Conservation (phyloP, 139 green algal species). For the Chlorella sorokiniana region DNA sequence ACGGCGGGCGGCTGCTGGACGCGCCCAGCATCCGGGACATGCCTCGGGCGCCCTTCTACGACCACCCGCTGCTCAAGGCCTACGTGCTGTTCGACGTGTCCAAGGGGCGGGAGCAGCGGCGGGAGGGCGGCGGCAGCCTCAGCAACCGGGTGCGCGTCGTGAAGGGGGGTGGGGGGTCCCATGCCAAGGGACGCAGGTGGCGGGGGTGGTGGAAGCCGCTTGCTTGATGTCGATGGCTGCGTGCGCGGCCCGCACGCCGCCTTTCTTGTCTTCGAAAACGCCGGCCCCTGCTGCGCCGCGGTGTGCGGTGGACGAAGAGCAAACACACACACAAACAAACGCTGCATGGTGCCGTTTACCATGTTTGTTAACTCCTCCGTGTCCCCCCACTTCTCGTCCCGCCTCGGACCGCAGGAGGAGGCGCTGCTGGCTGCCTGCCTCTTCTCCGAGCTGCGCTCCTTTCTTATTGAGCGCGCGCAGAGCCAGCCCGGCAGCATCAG, state of each 20-base stretch:
- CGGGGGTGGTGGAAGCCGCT: too few relatives aligned
- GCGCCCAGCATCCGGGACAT: conserved; percentile 41
- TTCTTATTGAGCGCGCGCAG: conserved; percentile 30
- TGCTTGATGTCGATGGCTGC: too few relatives aligned
- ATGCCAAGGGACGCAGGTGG: too few relatives aligned
- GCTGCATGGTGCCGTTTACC: too few relatives aligned
- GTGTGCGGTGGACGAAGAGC: too few relatives aligned
- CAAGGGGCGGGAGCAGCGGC: conserved; percentile 54
- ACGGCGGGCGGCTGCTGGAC: conserved; percentile 64
- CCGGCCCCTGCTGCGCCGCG: too few relatives aligned
- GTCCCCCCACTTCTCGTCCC: background rate
- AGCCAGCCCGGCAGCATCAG: conserved; percentile 10
- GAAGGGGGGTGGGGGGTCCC: background rate
- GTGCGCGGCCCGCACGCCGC: too few relatives aligned
- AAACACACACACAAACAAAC: background rate
- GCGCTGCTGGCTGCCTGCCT: conserved; percentile 74
- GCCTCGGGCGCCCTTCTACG: conserved; percentile 52
- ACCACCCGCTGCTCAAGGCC: conserved; percentile 71
- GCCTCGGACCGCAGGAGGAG: conserved; percentile 53
- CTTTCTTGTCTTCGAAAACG: too few relatives aligned
- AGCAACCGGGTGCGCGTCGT: conserved; percentile 45
- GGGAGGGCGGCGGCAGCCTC: conserved; percentile 40
- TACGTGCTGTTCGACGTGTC: conserved; percentile 90
- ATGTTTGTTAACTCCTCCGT: too few relatives aligned
- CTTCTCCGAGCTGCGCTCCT: conserved; percentile 66